These are phyloP conservation scores for Toxicodendron radicans DNA, from an alignment of 345 rosid genomes.

Conservation along the genomic window DNA sequence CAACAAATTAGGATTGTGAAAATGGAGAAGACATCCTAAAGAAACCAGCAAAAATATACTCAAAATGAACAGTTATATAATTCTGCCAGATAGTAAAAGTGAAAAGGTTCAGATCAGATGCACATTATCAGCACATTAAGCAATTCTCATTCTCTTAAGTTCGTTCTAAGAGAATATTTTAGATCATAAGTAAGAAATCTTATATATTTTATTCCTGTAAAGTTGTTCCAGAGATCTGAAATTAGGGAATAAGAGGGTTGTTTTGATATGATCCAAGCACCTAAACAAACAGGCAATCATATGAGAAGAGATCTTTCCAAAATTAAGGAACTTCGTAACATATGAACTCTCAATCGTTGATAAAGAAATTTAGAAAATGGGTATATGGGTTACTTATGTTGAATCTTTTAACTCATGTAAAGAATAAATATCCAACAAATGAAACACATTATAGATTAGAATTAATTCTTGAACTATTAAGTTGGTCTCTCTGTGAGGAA, in stretches of 20 bases:
- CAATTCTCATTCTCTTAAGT: not conserved
- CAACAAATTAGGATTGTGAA: constrained; percentile 20
- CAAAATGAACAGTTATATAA: constrained; percentile 6
- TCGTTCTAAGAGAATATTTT: not conserved
- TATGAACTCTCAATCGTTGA: not conserved
- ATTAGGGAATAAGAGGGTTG: not conserved
- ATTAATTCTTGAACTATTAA: not conserved
- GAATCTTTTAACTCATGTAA: too few relatives aligned
- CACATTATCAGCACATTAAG: not conserved
- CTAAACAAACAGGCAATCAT: not conserved
- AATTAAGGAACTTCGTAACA: not conserved
- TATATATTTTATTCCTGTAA: not conserved
- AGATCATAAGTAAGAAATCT: not conserved
- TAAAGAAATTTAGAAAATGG: not conserved
- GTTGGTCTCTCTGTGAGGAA: not conserved
- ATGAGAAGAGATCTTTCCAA: not conserved
- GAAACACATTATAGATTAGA: not conserved
- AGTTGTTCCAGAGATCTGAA: not conserved
- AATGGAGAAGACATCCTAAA: constrained; percentile 1
- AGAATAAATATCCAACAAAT: not conserved
- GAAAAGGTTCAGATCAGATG: not conserved
- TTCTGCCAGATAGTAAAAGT: not conserved
- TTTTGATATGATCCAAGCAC: not conserved
- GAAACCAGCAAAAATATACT: constrained; percentile 3
- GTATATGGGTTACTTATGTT: too few relatives aligned